phyloP scores from a whole-genome alignment of 257 asterid species.

The Solanum tacnaense region DNA sequence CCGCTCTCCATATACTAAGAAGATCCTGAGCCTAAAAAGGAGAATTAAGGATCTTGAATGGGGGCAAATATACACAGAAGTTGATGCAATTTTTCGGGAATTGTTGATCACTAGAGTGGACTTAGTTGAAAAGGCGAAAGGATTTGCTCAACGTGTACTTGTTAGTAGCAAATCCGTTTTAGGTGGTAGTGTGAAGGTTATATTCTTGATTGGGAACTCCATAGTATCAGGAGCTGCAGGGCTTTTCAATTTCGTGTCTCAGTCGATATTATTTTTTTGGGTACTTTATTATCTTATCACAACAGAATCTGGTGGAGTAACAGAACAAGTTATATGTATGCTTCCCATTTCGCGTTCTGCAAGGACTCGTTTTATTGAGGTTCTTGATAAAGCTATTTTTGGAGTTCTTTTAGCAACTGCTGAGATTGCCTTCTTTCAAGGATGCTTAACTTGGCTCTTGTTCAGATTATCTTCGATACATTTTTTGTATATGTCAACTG shows the following conservation, averaged over 20 bases:
- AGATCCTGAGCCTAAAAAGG: slow-evolving; percentile 34
- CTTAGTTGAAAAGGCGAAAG: slow-evolving; percentile 80
- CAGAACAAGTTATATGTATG: slow-evolving; percentile 82
- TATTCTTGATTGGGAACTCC: slow-evolving; percentile 53
- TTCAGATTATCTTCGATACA: slow-evolving; percentile 67
- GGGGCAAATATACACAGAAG: slow-evolving; percentile 59
- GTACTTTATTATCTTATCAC: slow-evolving; percentile 76
- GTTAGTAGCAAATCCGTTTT: slow-evolving; percentile 58
- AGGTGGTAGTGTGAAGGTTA: slow-evolving; percentile 65
- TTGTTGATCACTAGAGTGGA: slow-evolving; percentile 54
- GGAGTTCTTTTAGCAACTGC: slow-evolving; percentile 81
- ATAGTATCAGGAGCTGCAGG: slow-evolving; percentile 93
- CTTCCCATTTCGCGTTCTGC: slow-evolving; percentile 70
- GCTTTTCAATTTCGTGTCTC: slow-evolving; percentile 62
- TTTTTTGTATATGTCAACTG: slow-evolving; percentile 72
- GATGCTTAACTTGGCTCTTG: slow-evolving; percentile 94
- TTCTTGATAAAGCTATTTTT: slow-evolving; percentile 67
- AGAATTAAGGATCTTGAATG: slow-evolving; percentile 60
- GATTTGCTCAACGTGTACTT: slow-evolving; percentile 59
- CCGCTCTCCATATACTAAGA: slow-evolving; percentile 66
- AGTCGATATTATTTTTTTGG: slow-evolving; percentile 77
- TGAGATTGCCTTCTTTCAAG: slow-evolving; percentile 88
- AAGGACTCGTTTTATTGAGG: slow-evolving; percentile 67
- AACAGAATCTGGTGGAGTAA: slow-evolving; percentile 87
- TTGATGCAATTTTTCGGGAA: slow-evolving; percentile 59